These are phyloP conservation scores for Purpureocillium lavendulum DNA, from an alignment of 2,329 filamentous ascomycete species.

Conservation along the genomic window DNA sequence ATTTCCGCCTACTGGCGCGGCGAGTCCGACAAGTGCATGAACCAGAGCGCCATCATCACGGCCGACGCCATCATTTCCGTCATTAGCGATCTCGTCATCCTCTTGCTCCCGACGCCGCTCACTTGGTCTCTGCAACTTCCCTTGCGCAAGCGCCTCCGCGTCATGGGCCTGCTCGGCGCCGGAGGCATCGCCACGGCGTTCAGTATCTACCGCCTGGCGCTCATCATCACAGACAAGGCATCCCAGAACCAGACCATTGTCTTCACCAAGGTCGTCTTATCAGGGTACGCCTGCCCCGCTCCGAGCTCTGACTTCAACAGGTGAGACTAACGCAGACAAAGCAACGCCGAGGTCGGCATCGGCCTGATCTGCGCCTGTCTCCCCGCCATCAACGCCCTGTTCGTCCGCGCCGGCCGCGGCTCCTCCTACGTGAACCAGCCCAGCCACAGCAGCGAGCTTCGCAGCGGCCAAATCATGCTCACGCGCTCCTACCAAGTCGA, in stretches of 20 bases:
- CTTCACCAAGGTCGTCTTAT: conserved; percentile 16
- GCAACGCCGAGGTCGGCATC: conserved; percentile 21
- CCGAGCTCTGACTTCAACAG: not conserved
- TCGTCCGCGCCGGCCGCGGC: conserved; percentile 6
- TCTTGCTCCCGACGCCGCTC: conserved; percentile 20
- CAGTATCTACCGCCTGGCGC: conserved; percentile 17
- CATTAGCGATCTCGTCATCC: conserved; percentile 20
- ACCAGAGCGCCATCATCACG: conserved; percentile 22
- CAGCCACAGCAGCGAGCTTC: conserved; percentile 3
- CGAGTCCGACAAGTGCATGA: conserved; percentile 20
- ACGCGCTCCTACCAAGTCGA: conserved; percentile 8
- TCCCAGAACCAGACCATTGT: conserved; percentile 17
- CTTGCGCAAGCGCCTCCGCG: conserved; percentile 17
- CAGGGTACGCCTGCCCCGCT: conserved; percentile 11
- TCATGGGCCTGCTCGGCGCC: conserved; percentile 19
- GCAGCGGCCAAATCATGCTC: conserved; percentile 15
- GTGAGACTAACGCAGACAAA: not conserved
- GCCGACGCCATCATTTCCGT: conserved; percentile 22
- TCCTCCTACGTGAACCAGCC: conserved; percentile 15
- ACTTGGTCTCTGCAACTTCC: conserved; percentile 23
- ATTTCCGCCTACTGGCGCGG: conserved; percentile 31
- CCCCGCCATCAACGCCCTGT: conserved; percentile 16
- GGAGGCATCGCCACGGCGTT: conserved; percentile 22
- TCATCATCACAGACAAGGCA: conserved; percentile 15
- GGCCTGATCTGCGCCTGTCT: conserved; percentile 23